A percentile compares a stretch with the other conserved stretches of the same genome.
Evolutionary conservation across 192 early-diverging fungal genomes (phyloP).

Genomic region (Chytriomyces sp.): DNA sequence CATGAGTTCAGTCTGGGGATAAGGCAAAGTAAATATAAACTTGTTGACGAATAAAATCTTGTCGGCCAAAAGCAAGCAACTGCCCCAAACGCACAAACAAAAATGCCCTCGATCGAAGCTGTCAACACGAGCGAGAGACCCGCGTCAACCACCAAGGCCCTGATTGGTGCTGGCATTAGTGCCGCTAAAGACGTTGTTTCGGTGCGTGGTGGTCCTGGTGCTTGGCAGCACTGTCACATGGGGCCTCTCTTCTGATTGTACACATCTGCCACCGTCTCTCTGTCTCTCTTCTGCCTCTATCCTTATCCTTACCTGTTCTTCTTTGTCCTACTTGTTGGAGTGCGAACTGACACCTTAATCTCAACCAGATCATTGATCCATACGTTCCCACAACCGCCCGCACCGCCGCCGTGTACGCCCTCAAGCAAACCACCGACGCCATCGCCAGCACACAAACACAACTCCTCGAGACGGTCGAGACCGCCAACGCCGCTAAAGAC

Average conservation of each 20-base stretch:
- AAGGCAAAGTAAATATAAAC: too few species aligned
- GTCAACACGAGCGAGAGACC: background rate
- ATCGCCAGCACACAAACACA: background rate
- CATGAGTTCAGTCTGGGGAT: too few species aligned
- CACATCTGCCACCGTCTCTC: background rate
- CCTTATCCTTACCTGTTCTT: background rate
- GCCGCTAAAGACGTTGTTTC: conserved; percentile 20
- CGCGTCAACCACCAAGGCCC: background rate
- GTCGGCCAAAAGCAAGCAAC: too few species aligned
- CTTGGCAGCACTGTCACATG: too few species aligned
- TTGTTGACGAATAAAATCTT: too few species aligned
- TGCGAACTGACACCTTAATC: background rate
- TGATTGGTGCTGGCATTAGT: background rate
- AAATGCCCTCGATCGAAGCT: background rate
- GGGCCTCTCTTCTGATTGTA: too few species aligned
- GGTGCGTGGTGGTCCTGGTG: background rate
- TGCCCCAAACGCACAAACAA: background rate
- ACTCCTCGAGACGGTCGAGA: background rate
- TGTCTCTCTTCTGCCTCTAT: background rate
- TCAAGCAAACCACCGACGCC: background rate
- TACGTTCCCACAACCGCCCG: conserved; percentile 16
- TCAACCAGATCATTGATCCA: conserved; percentile 22
- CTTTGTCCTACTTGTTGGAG: background rate
- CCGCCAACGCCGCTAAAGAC: background rate
- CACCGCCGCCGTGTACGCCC: conserved; percentile 8